Evolutionary conservation across 208 protist genomes (phyloP).

Genomic region (Borovskyia barvae): DNA sequence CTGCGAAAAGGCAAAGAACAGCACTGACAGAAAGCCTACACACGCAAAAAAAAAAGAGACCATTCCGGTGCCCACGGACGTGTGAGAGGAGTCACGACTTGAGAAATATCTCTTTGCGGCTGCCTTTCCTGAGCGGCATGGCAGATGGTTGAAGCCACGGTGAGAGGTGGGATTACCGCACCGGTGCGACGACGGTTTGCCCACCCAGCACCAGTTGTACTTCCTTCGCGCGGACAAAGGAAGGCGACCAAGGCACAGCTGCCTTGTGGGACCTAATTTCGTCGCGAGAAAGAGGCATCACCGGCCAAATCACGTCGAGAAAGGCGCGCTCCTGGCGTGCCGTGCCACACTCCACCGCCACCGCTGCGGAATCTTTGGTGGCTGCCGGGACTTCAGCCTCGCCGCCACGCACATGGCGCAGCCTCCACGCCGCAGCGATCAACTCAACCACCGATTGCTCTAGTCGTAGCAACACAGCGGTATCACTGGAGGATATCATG

Average conservation of each 20-base stretch:
- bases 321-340: background rate
- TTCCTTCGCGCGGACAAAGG: conserved; percentile 10
- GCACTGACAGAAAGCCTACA: no score
- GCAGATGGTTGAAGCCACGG: no score
- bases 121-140: no score
- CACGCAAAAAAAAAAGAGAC: no score
- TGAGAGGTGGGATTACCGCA: no score
- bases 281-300: conserved; percentile 3
- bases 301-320: conserved; percentile 17
- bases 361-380: background rate
- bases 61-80: no score
- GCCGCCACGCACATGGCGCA: conserved; percentile 4
- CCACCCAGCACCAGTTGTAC: conserved; percentile 8
- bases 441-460: conserved; percentile 8
- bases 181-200: conserved; percentile 5
- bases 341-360: background rate
- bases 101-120: no score
- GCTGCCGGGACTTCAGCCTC: background rate
- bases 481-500: background rate
- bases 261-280: conserved; percentile 1
- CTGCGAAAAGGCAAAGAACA: no score
- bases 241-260: conserved; percentile 3
- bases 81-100: no score
- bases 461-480: background rate
- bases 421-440: conserved; percentile 5